phyloP scores from a whole-genome alignment of 345 rosid species.

The Reutealis trisperma region DNA sequence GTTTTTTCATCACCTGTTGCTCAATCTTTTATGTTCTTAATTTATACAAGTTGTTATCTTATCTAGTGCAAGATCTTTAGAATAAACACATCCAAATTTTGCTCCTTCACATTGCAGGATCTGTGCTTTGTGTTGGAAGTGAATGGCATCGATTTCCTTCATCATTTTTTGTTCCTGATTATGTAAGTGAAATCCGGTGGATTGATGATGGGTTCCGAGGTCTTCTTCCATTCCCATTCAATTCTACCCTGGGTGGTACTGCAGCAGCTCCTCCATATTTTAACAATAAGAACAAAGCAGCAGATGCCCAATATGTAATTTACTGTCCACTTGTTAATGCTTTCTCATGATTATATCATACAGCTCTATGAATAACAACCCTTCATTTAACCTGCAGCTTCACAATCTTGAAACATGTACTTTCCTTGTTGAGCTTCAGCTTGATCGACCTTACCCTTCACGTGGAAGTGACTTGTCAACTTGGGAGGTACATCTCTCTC shows the following conservation, averaged over 20 bases:
- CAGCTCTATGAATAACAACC: conserved; percentile 6
- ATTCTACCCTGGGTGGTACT: conserved; percentile 84
- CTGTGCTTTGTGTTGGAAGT: conserved; percentile 92
- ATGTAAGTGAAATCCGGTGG: conserved; percentile 74
- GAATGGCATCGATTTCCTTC: conserved; percentile 99
- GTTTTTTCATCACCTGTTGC: background rate
- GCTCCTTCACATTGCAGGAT: conserved; percentile 45
- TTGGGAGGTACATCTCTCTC: conserved; percentile 74
- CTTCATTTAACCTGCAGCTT: conserved; percentile 44
- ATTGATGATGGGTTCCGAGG: conserved; percentile 94
- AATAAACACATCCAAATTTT: background rate
- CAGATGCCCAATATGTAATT: conserved; percentile 77
- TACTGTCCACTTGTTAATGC: background rate
- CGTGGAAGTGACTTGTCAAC: conserved; percentile 82
- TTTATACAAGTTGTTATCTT: background rate
- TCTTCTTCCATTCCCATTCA: conserved; percentile 91
- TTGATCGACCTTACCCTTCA: conserved; percentile 64
- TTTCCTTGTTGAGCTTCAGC: conserved; percentile 88
- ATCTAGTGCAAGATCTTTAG: background rate
- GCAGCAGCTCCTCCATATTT: conserved; percentile 85
- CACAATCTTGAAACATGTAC: conserved; percentile 66
- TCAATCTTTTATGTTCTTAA: background rate
- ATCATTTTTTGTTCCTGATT: conserved; percentile 82
- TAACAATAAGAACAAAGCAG: conserved; percentile 88
- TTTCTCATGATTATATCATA: background rate